Evolutionary conservation across 495 filamentous ascomycete species (phyloP).

Genomic region (Hamigera avellanea): DNA sequence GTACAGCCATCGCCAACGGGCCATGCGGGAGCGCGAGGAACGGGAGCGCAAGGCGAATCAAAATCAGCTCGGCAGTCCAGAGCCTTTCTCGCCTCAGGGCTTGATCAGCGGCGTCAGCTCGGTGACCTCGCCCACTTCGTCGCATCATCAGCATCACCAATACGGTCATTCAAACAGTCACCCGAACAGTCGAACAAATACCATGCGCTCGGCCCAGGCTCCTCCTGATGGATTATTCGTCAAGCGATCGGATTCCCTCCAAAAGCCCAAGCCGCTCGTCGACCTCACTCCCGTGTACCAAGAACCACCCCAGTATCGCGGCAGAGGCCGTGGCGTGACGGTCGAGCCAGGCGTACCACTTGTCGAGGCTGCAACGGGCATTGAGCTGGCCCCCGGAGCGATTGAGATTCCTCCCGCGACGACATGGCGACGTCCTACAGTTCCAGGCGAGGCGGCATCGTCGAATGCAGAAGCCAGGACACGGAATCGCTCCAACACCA

Average conservation of each 20-base stretch:
- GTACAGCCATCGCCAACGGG: conserved; percentile 49
- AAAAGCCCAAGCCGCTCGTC: conserved; percentile 52
- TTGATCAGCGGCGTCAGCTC: conserved; percentile 8
- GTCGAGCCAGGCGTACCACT: conserved; percentile 49
- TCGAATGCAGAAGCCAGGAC: conserved; percentile 7
- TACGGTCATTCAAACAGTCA: conserved; percentile 4
- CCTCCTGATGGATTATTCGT: conserved; percentile 12
- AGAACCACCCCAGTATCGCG: conserved; percentile 59
- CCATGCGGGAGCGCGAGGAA: conserved; percentile 43
- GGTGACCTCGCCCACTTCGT: background rate
- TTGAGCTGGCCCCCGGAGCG: conserved; percentile 26
- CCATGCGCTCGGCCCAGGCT: conserved; percentile 20
- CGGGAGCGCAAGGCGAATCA: conserved; percentile 20
- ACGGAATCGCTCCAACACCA: conserved; percentile 20
- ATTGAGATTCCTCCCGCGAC: conserved; percentile 40
- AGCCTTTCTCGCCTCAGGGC: conserved; percentile 13
- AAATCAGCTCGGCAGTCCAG: conserved; percentile 7
- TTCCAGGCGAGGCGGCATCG: conserved; percentile 5
- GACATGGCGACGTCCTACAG: conserved; percentile 36
- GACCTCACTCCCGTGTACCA: conserved; percentile 65
- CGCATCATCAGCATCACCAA: conserved; percentile 1
- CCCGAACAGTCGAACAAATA: conserved; percentile 23
- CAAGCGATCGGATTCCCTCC: conserved; percentile 19
- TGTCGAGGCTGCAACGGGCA: conserved; percentile 53
- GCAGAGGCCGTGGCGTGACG: conserved; percentile 56